Percentiles rank a stretch among this genome's conserved stretches.
Conservation (phyloP, 192 early-diverging fungal genomes). For the Backusella parvicylindrica region DNA sequence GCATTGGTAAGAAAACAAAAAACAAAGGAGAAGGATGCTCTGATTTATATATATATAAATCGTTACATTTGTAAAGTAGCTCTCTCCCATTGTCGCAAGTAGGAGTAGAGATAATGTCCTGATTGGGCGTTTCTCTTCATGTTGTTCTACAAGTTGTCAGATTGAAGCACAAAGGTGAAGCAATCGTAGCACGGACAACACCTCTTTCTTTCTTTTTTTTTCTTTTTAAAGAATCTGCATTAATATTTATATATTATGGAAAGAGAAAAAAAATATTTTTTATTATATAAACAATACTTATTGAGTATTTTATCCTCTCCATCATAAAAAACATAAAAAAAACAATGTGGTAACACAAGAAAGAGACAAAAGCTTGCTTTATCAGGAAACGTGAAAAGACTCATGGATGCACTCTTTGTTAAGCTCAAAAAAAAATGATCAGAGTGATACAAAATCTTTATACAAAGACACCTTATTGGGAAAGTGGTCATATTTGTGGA, state of each 20-base stretch:
- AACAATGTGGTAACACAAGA: neutral
- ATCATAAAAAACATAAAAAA: neutral
- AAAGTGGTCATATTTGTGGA: too few species aligned
- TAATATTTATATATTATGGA: neutral
- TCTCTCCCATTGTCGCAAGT: too few species aligned
- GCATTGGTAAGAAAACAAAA: too few species aligned
- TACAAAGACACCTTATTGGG: neutral
- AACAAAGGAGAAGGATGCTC: too few species aligned
- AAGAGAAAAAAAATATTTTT: neutral
- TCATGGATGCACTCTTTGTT: neutral
- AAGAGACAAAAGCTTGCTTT: neutral
- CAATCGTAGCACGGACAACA: neutral
- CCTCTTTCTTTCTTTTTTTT: too few species aligned
- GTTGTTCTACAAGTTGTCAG: neutral
- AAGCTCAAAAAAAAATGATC: too few species aligned
- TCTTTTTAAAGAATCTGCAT: neutral
- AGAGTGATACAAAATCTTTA: neutral
- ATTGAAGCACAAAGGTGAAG: neutral
- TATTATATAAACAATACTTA: neutral
- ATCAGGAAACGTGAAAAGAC: neutral
- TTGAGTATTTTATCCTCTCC: too few species aligned
- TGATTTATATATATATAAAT: neutral
- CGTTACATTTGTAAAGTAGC: neutral
- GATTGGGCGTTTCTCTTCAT: too few species aligned
- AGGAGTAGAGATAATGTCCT: too few species aligned